Evolutionary conservation across 805 yeast genomes (phyloP).

Genomic region (Kuraishia floccosa): DNA sequence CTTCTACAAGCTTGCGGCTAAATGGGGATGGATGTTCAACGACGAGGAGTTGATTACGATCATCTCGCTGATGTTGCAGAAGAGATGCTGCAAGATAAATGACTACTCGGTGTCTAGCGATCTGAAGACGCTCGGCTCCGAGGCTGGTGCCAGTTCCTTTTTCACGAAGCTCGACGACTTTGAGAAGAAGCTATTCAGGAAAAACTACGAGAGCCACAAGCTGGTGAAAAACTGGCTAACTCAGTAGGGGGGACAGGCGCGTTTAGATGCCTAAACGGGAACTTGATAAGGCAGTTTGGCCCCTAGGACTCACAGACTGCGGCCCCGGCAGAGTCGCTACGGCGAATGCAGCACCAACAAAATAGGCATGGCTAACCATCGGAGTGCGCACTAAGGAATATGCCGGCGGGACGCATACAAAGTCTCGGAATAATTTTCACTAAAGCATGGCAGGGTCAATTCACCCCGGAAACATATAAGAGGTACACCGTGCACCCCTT

Average conservation of each 20-base stretch:
- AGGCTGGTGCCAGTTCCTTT: slow-evolving; percentile 44
- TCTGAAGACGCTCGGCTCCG: slow-evolving; percentile 25
- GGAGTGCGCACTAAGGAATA: too few species aligned
- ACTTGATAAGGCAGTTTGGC: too few species aligned
- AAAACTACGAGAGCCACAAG: slow-evolving; percentile 38
- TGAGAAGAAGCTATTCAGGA: slow-evolving; percentile 50
- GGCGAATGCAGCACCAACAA: too few species aligned
- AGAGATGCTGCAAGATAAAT: slow-evolving; percentile 60
- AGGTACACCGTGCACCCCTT: too few species aligned
- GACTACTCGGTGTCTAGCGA: slow-evolving; percentile 30
- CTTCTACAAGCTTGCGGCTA: slow-evolving; percentile 58
- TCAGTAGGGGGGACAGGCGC: background rate
- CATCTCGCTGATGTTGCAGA: slow-evolving; percentile 37
- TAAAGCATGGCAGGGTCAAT: too few species aligned
- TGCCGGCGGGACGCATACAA: too few species aligned
- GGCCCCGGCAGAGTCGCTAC: too few species aligned
- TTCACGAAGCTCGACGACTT: slow-evolving; percentile 63
- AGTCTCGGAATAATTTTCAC: too few species aligned
- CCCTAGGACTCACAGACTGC: too few species aligned
- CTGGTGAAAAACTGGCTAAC: slow-evolving; percentile 31
- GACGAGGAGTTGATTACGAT: slow-evolving; percentile 50
- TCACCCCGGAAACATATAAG: too few species aligned
- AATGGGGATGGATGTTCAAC: slow-evolving; percentile 67
- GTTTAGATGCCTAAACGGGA: too few species aligned
- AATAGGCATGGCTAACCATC: too few species aligned